These are phyloP conservation scores for Cicer bijugum DNA, from an alignment of 306 rosid genomes.

Conservation along the genomic window DNA sequence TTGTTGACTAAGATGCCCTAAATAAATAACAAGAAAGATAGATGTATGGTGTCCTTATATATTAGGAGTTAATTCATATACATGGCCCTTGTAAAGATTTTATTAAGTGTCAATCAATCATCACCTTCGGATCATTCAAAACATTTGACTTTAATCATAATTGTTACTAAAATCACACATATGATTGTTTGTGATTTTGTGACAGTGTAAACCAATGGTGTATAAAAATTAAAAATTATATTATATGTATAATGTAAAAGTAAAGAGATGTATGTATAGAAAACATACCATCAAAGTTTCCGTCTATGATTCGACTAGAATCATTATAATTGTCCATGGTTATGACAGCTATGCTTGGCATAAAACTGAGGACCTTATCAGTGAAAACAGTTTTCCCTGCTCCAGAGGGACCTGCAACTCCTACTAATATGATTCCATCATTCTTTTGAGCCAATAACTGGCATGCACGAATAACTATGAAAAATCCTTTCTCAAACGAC, in stretches of 20 bases:
- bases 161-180: too few species aligned
- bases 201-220: too few species aligned
- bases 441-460: conserved; percentile 93
- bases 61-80: too few species aligned
- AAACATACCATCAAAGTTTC: conserved; percentile 84
- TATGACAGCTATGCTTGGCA: conserved; percentile 96
- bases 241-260: too few species aligned
- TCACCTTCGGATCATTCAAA: too few species aligned
- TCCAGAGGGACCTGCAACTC: conserved; percentile 99
- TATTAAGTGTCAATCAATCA: too few species aligned
- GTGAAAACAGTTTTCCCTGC: conserved; percentile 98
- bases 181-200: too few species aligned
- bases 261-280: conserved; percentile 12
- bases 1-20: conserved; percentile 18
- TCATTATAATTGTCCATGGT: conserved; percentile 97
- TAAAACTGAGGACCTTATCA: conserved; percentile 80
- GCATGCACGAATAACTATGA: conserved; percentile 92
- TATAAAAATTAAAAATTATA: too few species aligned
- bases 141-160: too few species aligned
- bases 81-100: too few species aligned
- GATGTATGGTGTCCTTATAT: background rate
- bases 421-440: conserved; percentile 81
- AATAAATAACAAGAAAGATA: background rate
- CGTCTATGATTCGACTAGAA: conserved; percentile 90
- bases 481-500: conserved; percentile 96